Evolutionary conservation across 2,329 filamentous ascomycete genomes (phyloP).

Genomic region (Talaromyces sp.): DNA sequence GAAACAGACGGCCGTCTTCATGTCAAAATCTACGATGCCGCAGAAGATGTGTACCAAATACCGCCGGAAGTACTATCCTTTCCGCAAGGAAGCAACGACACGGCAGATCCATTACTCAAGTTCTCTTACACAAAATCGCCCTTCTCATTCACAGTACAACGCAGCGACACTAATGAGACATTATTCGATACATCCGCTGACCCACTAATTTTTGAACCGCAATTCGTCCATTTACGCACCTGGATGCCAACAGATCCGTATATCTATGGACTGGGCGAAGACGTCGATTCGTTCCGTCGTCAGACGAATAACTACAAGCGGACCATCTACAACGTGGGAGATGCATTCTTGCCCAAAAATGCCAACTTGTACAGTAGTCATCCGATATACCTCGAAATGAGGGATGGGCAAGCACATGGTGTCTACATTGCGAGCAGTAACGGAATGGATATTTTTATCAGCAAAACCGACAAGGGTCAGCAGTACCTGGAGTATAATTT

Average conservation of each 20-base stretch:
- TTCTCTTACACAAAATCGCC: conserved; percentile 57
- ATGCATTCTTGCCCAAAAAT: conserved; percentile 58
- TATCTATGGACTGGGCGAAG: conserved; percentile 76
- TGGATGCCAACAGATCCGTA: conserved; percentile 65
- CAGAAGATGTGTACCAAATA: conserved; percentile 68
- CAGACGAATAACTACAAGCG: conserved; percentile 67
- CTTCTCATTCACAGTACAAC: conserved; percentile 63
- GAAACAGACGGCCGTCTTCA: conserved; percentile 61
- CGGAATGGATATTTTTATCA: conserved; percentile 73
- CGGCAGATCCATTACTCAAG: conserved; percentile 44
- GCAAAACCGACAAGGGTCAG: conserved; percentile 53
- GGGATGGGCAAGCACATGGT: conserved; percentile 57
- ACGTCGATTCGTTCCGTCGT: conserved; percentile 67
- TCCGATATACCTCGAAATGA: conserved; percentile 72
- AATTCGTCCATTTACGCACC: conserved; percentile 71
- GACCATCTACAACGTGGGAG: conserved; percentile 67
- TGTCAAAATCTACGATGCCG: conserved; percentile 68
- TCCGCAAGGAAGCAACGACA: conserved; percentile 46
- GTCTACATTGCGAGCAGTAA: conserved; percentile 71
- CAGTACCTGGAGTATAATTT: conserved; percentile 79
- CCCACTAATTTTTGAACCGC: conserved; percentile 69
- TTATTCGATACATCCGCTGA: conserved; percentile 68
- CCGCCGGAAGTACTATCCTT: conserved; percentile 66
- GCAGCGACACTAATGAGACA: conserved; percentile 30
- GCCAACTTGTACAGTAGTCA: conserved; percentile 71